phyloP scores from a whole-genome alignment of 495 filamentous ascomycete genomes.

The Penicillium daleae region DNA sequence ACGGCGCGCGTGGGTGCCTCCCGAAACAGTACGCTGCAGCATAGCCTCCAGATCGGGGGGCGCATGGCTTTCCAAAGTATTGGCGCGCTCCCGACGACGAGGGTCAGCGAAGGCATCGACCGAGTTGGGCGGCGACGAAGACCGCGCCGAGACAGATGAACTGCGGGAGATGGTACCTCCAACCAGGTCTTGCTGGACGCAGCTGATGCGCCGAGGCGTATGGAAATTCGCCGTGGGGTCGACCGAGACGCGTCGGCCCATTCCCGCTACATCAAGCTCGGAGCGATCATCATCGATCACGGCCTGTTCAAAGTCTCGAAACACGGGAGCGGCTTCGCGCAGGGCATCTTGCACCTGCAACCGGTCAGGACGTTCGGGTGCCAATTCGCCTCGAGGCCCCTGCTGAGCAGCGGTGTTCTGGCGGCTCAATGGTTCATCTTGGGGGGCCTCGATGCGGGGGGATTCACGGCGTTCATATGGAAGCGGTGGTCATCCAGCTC shows the following conservation, averaged over 20 bases:
- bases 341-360: constrained; percentile 54
- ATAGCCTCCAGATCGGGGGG: constrained; percentile 61
- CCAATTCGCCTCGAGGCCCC: constrained; percentile 29
- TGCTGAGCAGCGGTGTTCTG: constrained; percentile 42
- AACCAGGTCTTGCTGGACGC: constrained; percentile 48
- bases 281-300: constrained; percentile 77
- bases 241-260: constrained; percentile 45
- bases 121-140: constrained; percentile 89
- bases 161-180: constrained; percentile 48
- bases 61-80: constrained; percentile 63
- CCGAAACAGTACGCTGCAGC: constrained; percentile 73
- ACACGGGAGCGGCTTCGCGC: constrained; percentile 53
- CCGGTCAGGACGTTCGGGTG: constrained; percentile 48
- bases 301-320: constrained; percentile 78
- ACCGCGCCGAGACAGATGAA: constrained; percentile 66
- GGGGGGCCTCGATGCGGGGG: constrained; percentile 64
- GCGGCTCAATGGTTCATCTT: constrained; percentile 31
- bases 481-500: constrained; percentile 93
- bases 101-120: constrained; percentile 94
- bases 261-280: constrained; percentile 43
- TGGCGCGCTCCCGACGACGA: constrained; percentile 67
- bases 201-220: constrained; percentile 43
- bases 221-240: constrained; percentile 44
- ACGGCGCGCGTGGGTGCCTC: constrained; percentile 62
- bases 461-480: constrained; percentile 68